Evolutionary conservation across 352 stramenopile species (phyloP).

Genomic region (Globisporangium canariense): DNA sequence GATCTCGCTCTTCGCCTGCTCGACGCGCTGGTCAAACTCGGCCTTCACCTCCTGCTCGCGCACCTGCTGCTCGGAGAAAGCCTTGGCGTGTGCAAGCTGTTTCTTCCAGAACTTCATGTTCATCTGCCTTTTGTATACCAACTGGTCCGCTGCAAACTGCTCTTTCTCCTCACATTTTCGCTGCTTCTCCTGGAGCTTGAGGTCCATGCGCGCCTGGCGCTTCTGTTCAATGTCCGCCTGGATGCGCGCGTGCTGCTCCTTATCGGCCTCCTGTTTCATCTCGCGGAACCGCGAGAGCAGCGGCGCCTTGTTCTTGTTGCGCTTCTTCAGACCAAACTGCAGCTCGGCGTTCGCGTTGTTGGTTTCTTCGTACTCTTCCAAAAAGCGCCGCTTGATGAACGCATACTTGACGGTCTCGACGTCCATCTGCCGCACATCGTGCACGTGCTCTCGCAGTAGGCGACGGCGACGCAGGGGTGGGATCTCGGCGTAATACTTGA

Average conservation of each 20-base stretch:
- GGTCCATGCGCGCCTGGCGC: constrained; percentile 32
- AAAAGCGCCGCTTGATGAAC: constrained; percentile 35
- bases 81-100: constrained; percentile 43
- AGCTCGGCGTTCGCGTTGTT: constrained; percentile 35
- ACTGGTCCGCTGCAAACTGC: constrained; percentile 23
- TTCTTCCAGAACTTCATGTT: constrained; percentile 75
- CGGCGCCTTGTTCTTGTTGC: constrained; percentile 53
- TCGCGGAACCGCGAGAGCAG: constrained; percentile 44
- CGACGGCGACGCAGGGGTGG: constrained; percentile 48
- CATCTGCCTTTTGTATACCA: constrained; percentile 36
- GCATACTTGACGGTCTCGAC: constrained; percentile 52
- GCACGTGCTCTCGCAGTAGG: constrained; percentile 58
- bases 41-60: constrained; percentile 20
- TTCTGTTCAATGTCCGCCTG: constrained; percentile 45
- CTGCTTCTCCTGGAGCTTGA: constrained; percentile 38
- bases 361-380: constrained; percentile 37
- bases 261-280: constrained; percentile 52
- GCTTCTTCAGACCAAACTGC: constrained; percentile 51
- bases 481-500: constrained; percentile 55
- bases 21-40: constrained; percentile 26
- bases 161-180: constrained; percentile 16
- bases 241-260: constrained; percentile 25
- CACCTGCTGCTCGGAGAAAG: constrained; percentile 47
- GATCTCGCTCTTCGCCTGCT: constrained; percentile 39
- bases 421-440: constrained; percentile 60